Evolutionary conservation across 2,329 filamentous ascomycete species (phyloP).

Genomic region (Sclerotinia sclerotiorum): DNA sequence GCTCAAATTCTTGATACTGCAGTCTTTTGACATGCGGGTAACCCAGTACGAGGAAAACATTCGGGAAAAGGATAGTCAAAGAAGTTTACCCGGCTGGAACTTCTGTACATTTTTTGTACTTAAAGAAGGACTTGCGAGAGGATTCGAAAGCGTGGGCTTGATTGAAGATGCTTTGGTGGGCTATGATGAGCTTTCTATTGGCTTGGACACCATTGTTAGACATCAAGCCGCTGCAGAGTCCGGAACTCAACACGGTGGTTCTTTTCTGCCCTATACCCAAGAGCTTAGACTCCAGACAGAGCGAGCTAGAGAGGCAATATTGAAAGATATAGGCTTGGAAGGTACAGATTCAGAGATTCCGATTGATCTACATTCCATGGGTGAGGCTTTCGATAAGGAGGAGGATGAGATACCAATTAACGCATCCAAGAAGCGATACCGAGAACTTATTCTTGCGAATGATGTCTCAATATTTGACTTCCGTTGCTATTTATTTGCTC

Average conservation of each 20-base stretch:
- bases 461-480: constrained; percentile 97
- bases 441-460: constrained; percentile 88
- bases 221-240: constrained; percentile 64
- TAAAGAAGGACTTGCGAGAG: constrained; percentile 89
- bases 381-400: constrained; percentile 42
- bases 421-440: constrained; percentile 74
- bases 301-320: constrained; percentile 48
- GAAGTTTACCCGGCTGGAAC: constrained; percentile 91
- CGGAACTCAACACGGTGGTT: constrained; percentile 66
- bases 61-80: constrained; percentile 85
- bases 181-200: constrained; percentile 90
- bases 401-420: constrained; percentile 60
- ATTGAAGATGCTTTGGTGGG: constrained; percentile 93
- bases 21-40: constrained; percentile 87
- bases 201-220: constrained; percentile 77
- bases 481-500: constrained; percentile 85
- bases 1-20: constrained; percentile 81
- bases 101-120: constrained; percentile 99
- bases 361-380: constrained; percentile 52
- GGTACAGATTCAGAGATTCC: constrained; percentile 44
- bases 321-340: constrained; percentile 43
- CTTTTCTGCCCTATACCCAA: constrained; percentile 70
- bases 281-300: constrained; percentile 65
- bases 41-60: constrained; percentile 97
- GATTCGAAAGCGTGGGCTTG: constrained; percentile 93